Evolutionary conservation across 768 basidiomycete species (phyloP).

Genomic region (Leccinum sublutescens): DNA sequence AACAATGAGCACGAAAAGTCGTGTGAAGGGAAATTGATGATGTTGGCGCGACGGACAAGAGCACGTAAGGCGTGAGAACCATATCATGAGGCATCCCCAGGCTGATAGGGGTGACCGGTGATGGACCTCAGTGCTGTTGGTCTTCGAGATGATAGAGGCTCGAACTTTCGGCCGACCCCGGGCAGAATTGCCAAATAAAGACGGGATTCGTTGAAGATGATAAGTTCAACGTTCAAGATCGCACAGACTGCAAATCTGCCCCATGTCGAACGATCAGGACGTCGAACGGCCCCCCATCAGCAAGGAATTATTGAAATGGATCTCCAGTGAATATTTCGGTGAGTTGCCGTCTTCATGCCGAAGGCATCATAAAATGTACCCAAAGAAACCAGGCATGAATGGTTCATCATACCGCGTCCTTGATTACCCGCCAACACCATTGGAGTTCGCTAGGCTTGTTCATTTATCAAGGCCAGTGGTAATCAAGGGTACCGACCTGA

Average conservation of each 20-base stretch:
- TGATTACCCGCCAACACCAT: constrained; percentile 54
- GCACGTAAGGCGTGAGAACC: too few relatives aligned
- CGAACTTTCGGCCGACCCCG: too few relatives aligned
- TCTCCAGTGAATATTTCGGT: constrained; percentile 40
- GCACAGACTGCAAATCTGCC: too few relatives aligned
- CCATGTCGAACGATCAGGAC: constrained; percentile 4
- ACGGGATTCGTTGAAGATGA: too few relatives aligned
- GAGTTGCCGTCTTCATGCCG: background rate
- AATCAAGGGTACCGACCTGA: constrained; percentile 55
- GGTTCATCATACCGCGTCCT: constrained; percentile 50
- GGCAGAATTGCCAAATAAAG: too few relatives aligned
- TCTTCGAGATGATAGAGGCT: too few relatives aligned
- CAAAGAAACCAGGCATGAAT: constrained; percentile 50
- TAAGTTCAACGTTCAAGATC: too few relatives aligned
- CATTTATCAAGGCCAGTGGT: constrained; percentile 71
- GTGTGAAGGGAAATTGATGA: constrained; percentile 7
- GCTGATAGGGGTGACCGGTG: too few relatives aligned
- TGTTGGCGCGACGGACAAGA: too few relatives aligned
- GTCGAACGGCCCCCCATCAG: constrained; percentile 12
- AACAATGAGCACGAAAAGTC: constrained; percentile 38
- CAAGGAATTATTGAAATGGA: constrained; percentile 30
- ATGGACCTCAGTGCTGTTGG: too few relatives aligned
- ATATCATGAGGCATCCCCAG: too few relatives aligned
- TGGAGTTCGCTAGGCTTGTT: constrained; percentile 68
- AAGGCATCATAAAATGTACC: background rate